Base-by-base conservation (phyloP, 805 yeast genomes). In the Lipomyces yamadae region DNA sequence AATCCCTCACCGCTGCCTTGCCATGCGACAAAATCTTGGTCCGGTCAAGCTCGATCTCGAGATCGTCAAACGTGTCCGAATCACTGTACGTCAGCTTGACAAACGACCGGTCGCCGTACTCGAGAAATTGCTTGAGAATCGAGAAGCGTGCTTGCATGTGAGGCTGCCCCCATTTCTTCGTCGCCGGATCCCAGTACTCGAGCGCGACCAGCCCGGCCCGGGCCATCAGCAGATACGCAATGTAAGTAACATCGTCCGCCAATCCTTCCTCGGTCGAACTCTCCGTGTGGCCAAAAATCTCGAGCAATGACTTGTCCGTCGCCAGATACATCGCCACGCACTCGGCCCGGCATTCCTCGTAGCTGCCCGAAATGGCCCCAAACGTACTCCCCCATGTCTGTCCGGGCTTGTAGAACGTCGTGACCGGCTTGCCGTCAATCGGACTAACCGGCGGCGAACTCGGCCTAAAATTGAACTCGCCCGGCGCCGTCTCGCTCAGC, bases 101-200 rank as follows among this genome's bases (percentile, higher is more conserved):
- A 52, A 91, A 88, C 13, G 62, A 34, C 18, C 80, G 84, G 32
- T 80, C 78, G 35, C 89, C 87, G 0, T 92, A 88, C 62, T 86
- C 82, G 73, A 89, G 78, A 75, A 90, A 87, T 13, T 88, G 84
- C 79, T 90, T 90, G 83, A 90, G 82, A 72, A 92, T 91, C 39
- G 95, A 91, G 78, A 84, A 92, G 77, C 97, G 83, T 2, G 97
- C 97, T 80, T 91, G 96, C 92, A 91, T 91, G 77, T 92, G 97
- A 13, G 97, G 88, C 80, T 92, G 97, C 37, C 97, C 97, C 97
- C 97, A 92, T 78, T 91, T 91, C 58, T 81, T 80, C 35, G 91
- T 83, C 56, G 78, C 78, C 52, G 97, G 97, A 77, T 92, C 96
- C 92, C 96, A 92, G 76, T 84, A 90, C 77, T 92, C 96, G 75